Evolutionary conservation across 2,329 filamentous ascomycete genomes (phyloP).

Genomic region (Fusarium abutilonis): DNA sequence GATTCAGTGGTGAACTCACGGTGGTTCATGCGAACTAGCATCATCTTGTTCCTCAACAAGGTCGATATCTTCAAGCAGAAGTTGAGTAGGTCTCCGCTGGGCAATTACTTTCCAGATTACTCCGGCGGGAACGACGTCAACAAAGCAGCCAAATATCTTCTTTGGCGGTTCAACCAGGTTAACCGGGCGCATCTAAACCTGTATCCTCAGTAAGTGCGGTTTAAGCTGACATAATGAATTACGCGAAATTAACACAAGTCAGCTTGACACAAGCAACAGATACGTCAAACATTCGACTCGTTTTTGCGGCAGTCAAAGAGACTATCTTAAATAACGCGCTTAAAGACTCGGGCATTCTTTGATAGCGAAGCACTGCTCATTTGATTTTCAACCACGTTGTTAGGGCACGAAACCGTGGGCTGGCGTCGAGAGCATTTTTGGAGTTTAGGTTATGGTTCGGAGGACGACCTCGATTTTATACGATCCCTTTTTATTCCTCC

Average conservation of each 20-base stretch:
- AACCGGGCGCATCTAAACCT: constrained; percentile 95
- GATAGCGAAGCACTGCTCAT: constrained; percentile 49
- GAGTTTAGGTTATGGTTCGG: constrained; percentile 39
- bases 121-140: constrained; percentile 98
- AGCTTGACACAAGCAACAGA: constrained; percentile 98
- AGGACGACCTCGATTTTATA: constrained; percentile 41
- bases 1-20: constrained; percentile 98
- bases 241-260: constrained; percentile 27
- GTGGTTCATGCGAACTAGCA: constrained; percentile 99
- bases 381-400: constrained; percentile 37
- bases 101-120: constrained; percentile 97
- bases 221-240: neutral
- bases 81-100: constrained; percentile 85
- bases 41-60: constrained; percentile 98
- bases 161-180: constrained; percentile 99
- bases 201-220: constrained; percentile 85
- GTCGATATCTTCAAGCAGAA: constrained; percentile 98
- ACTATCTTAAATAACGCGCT: constrained; percentile 98
- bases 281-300: constrained; percentile 96
- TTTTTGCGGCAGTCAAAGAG: constrained; percentile 98
- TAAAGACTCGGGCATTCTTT: constrained; percentile 97
- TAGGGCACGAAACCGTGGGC: constrained; percentile 38
- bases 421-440: constrained; percentile 46
- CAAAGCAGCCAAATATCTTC: constrained; percentile 94
- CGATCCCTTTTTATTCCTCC: constrained; percentile 34